Evolutionary conservation across 169 alveolate species (phyloP), one percentile per base, ranked within the genome.

Genomic region (Theileria orientalis): DNA sequence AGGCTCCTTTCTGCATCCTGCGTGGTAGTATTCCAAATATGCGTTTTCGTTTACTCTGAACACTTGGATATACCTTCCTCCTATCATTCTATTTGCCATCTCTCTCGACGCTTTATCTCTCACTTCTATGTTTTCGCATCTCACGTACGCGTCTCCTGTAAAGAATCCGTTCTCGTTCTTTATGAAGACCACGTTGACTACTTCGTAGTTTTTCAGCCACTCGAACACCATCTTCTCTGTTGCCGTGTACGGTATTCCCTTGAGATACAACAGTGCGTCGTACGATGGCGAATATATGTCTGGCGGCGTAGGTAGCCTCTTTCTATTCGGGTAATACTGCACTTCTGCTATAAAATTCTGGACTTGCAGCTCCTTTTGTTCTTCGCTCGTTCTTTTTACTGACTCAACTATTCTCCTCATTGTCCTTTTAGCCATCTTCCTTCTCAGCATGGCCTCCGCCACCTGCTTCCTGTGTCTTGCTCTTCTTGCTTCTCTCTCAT

Each of bases 101-200:
- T 82, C 89, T 57, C 70, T 69, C 25, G 64, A 47, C 46, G 73
- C 62, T 0, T 69, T 72, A 30, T 82, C 85, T 25, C 85, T 35
- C 40, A 59, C 76, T 8, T 0, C 63, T 9, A 72, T 40, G 82
- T 30, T 69, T 25, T 33, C 30, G 46, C 89, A 82, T 32, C 89
- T 68, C 6, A 82, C 85, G 23, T 82, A 82, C 25, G 89, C 89
- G 63, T 82, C 89, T 8, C 89, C 89, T n/a, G 89, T 82, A 51
- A 82, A 82, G 37, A 60, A 60, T 9, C 89, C 89, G 40, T 67
- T 66, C 63, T 67, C 78, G 62, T 82, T 69, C 62, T 73, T 72
- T 9, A 82, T 72, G 44, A 82, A 52, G 11, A 74, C 62, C 11
- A 82, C 80, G 46, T 49, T 16, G 46, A 68, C 69, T 30, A 82